Conservation (phyloP, 2,329 filamentous ascomycete species). For the Cercospora brassicicola region DNA sequence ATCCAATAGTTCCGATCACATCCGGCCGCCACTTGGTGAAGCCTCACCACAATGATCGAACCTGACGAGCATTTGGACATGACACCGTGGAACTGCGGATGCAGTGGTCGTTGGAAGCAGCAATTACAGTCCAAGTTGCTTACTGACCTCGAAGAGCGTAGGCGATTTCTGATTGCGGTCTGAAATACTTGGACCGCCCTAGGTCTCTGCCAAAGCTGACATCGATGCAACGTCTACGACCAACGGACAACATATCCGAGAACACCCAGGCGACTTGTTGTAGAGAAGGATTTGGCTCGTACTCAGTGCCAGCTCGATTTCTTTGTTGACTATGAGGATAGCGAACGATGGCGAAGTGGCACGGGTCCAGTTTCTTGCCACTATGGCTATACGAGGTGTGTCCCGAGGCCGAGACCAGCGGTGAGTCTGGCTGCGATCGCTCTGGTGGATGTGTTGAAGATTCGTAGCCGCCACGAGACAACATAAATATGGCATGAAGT, state of each 20-base stretch:
- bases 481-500: not conserved
- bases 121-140: not conserved
- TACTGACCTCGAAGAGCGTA: not conserved
- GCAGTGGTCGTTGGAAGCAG: not conserved
- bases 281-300: not conserved
- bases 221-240: not conserved
- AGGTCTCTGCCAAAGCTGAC: conserved; percentile 4
- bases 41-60: not conserved
- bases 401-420: not conserved
- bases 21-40: not conserved
- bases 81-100: not conserved
- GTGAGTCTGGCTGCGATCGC: not conserved
- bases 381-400: not conserved
- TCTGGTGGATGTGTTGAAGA: not conserved
- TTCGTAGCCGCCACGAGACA: not conserved
- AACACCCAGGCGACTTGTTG: not conserved
- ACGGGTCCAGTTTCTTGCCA: not conserved
- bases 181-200: not conserved
- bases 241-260: not conserved
- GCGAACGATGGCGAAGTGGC: not conserved
- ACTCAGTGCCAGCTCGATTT: not conserved
- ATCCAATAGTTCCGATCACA: not conserved
- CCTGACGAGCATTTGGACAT: not conserved
- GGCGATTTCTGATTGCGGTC: not conserved
- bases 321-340: not conserved